Conservation (phyloP, 495 filamentous ascomycete genomes). For the Emericellopsis terricola region DNA sequence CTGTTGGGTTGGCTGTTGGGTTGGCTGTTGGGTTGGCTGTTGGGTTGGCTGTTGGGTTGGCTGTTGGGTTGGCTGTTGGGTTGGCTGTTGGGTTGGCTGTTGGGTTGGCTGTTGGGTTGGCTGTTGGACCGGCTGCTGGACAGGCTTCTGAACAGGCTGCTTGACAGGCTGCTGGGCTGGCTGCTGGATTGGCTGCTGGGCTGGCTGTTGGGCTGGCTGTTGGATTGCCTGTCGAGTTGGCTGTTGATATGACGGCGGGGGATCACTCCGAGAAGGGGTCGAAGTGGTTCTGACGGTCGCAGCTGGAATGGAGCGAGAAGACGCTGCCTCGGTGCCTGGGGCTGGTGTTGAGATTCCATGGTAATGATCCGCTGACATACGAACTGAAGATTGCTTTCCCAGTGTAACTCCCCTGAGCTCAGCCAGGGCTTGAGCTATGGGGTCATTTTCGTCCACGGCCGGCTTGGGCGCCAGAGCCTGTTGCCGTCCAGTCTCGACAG, state of each 20-base stretch:
- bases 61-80: no score
- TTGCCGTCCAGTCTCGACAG: slow-evolving; percentile 46
- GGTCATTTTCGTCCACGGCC: slow-evolving; percentile 39
- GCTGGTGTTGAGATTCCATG: slow-evolving; percentile 77
- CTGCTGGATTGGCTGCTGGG: no score
- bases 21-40: no score
- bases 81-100: no score
- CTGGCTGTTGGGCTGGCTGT: no score
- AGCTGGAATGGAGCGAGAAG: slow-evolving; percentile 25
- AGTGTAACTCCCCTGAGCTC: slow-evolving; percentile 65
- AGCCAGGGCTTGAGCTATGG: slow-evolving; percentile 80
- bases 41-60: no score
- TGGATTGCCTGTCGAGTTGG: slow-evolving; percentile 31
- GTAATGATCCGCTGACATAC: slow-evolving; percentile 85
- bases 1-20: no score
- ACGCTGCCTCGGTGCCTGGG: slow-evolving; percentile 26
- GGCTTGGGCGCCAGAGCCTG: slow-evolving; percentile 5
- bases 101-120: no score
- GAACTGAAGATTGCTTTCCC: slow-evolving; percentile 48
- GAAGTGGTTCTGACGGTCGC: slow-evolving; percentile 26
- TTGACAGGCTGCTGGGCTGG: no score
- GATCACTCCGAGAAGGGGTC: slow-evolving; percentile 44
- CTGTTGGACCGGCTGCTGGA: no score
- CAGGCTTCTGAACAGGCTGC: no score
- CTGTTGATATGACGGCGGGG: slow-evolving; percentile 74